Evolutionary conservation across 2,329 filamentous ascomycete species (phyloP), one percentile per base, ranked within the genome.

Genomic region (Microcyclospora pomicola): DNA sequence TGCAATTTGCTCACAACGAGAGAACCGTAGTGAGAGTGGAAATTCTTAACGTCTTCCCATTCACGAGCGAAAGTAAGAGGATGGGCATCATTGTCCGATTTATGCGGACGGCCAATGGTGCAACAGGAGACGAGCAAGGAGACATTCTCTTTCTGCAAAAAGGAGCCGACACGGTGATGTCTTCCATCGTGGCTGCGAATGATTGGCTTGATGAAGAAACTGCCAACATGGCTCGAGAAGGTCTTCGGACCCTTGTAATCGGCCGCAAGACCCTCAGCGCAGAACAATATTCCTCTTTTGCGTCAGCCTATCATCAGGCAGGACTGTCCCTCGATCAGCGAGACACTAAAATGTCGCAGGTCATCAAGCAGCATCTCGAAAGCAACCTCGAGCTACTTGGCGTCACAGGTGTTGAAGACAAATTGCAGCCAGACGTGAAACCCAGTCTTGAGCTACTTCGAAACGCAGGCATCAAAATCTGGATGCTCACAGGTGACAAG

Each of bases 111-210:
- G 51, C 62, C 1, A 65, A 70, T 1, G 49, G 56, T 6, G 62
- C 65, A 0, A 24, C 4, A 7, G 61, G 64, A 30, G 62, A 74
- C 9, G 66, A 69, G 9, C 68, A 69, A 34, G 77, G 82, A 11
- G 88, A 96, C 54, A 88, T 96, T 24, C 95, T 88, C 82, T 98
- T 98, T 63, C 96, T 88, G 55, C 87, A 98, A 54, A 98, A 98
- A 61, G 91, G 91, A 43, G 92, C 91, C 2, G 92, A 98, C 58
- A 96, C 91, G 0, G 88, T 98, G 46, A 98, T 98, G 92, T 75
- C 80, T n/a, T 73, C 80, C 2, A 96, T 98, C 47, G 91, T 98
- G 28, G 84, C 82, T 6, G 77, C 87, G 13, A 98, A 96, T 54
- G 91, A 98, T 64, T 98, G 91, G 92, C 75, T 98, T 0, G 91